Conservation (phyloP, 306 rosid genomes). For the Hippophae rhamnoides region DNA sequence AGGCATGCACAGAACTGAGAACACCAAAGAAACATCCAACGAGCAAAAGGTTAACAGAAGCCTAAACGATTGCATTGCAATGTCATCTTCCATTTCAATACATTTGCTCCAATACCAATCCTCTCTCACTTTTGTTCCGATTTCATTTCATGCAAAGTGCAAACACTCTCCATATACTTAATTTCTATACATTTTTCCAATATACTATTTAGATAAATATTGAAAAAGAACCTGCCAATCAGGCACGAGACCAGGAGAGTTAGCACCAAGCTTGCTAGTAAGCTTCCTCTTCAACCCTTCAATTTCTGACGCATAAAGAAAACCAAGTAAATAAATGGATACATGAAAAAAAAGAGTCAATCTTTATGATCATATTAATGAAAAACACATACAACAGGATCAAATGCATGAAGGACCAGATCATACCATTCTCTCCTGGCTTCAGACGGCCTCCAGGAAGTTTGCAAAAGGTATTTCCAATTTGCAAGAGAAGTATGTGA, state of each 20-base stretch:
- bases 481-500: constrained; percentile 93
- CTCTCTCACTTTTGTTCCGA: too few species aligned
- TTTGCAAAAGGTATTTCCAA: constrained; percentile 95
- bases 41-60: too few species aligned
- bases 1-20: too few species aligned
- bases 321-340: constrained; percentile 2
- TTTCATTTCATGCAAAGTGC: too few species aligned
- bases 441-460: constrained; percentile 98
- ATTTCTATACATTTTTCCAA: constrained; percentile 1
- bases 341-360: constrained; percentile 5
- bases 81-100: too few species aligned
- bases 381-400: neutral
- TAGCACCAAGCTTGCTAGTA: constrained; percentile 97
- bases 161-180: neutral
- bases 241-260: constrained; percentile 68
- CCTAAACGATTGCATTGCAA: too few species aligned
- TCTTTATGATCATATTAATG: too few species aligned
- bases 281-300: constrained; percentile 93
- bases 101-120: too few species aligned
- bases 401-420: constrained; percentile 1
- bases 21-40: too few species aligned
- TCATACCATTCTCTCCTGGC: constrained; percentile 94
- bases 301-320: constrained; percentile 40
- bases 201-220: neutral
- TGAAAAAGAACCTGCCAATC: constrained; percentile 70